Base-by-base conservation (phyloP, 768 basidiomycete species). In the Lactifluus subvellereus region DNA sequence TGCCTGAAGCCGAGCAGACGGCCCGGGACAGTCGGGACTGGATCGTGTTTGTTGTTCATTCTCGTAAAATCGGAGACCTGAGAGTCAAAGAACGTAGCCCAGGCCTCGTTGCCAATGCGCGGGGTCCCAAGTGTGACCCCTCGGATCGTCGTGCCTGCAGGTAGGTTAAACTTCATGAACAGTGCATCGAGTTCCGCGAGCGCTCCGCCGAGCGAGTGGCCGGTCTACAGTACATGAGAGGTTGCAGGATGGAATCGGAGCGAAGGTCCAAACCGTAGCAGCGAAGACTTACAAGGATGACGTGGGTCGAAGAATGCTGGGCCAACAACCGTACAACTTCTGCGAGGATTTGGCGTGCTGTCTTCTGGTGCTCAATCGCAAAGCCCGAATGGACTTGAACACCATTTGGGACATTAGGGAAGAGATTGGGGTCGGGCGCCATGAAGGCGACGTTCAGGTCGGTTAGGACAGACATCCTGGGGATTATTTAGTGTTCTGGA, bases 151-250 rank as follows among this genome's bases (percentile, higher is more conserved):
- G 65, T 62, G 11, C 57, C 53, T 18, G 13, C 14, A 7, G 65
- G 65, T 9, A 66, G 65, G 47, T 59, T 62, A 22, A 66, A 54
- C 54, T 27, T 62, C 65, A 66, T 58, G 54, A 55, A 60, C 20
- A 66, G 52, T 6, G 57, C 37, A 22, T 66, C 65, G 30, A 66
- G 52, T 30, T 66, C 61, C 7, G 65, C 54, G 51, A 66, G 57
- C n/a, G 65, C 65, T 35, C 65, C 65, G 35, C 65, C 65, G 9
- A 65, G 60, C 13, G 65, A 66, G 52, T 66, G 65, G 14, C 65
- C 65, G 27, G 56, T 33, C 65, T 66, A 32, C 16, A 18, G 5
- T 11, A 18, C 6, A 16, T n/a, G 27, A 27, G 27, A 27, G 38
- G 14, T 22, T 0, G 22, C 4, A 5, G 18, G 27, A 27, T 27